Base-by-base conservation (phyloP, 805 yeast genomes). In the Lipomyces orientalis region DNA sequence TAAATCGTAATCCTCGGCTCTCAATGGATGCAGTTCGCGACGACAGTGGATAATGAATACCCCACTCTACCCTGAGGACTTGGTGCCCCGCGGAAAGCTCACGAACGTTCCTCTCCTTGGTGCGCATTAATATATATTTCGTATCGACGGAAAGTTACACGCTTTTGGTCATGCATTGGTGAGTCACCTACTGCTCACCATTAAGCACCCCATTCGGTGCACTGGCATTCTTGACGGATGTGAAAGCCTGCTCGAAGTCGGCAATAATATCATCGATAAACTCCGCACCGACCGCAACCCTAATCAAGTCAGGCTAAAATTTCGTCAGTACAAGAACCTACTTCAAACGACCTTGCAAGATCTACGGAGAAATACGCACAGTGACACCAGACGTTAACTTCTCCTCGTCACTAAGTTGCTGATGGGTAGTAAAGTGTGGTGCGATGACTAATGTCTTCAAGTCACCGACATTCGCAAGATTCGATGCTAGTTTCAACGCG, bases 381-480 rank as follows among this genome's bases (percentile, higher is more conserved):
- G 95, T 86, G 66, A 94, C 98, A 80, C 98, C 98, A 60, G 96
- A 84, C 14, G 89, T 87, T 54, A 81, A 65, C 81, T 91, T 91
- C 82, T 92, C 98, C 72, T 88, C 90, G 58, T 90, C 92, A 54
- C 82, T 79, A 76, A 94, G 85, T 82, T 95, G 98, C 79, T 92
- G 93, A 81, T 94, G 99, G 33, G 98, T 94, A 54, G 98, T 95
- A 81, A 86, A 92, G 85, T 89, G 93, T 72, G 99, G 99, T 64
- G 97, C 93, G 79, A 94, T 94, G 66, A 94, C 97, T 77, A 94
- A 85, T 57, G 98, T 91, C 83, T 94, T 95, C 61, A 94, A 88
- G 77, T 94, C 99, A 77, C 99, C 99, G 67, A 94, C 98, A 76
- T 94, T 94, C 60, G 99, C 98, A 77, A 95, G 87, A 82, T 93